A percentile compares a stretch with the other conserved stretches of the same genome.
These are phyloP conservation scores for Polytrichum commune DNA, from an alignment of 225 moss, liverwort and hornwort species.

Conservation along the genomic window DNA sequence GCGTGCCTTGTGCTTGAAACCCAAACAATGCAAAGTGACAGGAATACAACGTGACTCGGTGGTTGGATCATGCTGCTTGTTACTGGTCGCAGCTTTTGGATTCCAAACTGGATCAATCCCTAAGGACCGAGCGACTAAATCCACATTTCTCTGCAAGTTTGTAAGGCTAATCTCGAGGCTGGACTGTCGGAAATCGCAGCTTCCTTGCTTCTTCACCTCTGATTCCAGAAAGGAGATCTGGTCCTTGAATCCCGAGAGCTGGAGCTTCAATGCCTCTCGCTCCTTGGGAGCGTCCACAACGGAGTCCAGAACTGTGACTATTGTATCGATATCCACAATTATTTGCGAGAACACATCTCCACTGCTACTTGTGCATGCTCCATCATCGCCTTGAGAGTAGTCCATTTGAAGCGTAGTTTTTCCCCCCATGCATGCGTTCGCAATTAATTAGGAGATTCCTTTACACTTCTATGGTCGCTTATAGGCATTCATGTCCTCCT, in stretches of 20 bases:
- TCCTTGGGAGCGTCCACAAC: constrained; percentile 39
- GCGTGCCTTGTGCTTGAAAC: constrained; percentile 40
- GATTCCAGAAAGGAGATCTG: constrained; percentile 35
- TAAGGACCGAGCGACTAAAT: constrained; percentile 48
- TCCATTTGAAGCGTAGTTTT: constrained; percentile 19
- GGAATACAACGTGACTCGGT: not conserved
- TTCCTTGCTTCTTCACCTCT: constrained; percentile 16
- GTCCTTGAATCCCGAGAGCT: constrained; percentile 41
- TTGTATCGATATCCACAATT: constrained; percentile 43
- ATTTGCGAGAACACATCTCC: constrained; percentile 39
- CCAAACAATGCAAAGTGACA: constrained; percentile 23
- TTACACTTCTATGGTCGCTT: not conserved
- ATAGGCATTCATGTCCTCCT: not conserved
- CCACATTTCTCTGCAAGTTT: constrained; percentile 50
- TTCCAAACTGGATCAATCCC: constrained; percentile 56
- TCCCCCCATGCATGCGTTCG: too few species aligned
- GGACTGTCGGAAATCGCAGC: not conserved
- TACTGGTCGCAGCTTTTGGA: not conserved
- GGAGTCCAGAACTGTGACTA: constrained; percentile 40
- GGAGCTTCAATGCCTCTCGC: constrained; percentile 25
- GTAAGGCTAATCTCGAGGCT: constrained; percentile 39
- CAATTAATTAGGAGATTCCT: not conserved
- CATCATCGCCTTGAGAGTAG: constrained; percentile 9
- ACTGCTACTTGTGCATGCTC: constrained; percentile 10
- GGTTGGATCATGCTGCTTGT: not conserved